Conservation (phyloP, 2,329 filamentous ascomycete species). For the Gremmenia infestans region DNA sequence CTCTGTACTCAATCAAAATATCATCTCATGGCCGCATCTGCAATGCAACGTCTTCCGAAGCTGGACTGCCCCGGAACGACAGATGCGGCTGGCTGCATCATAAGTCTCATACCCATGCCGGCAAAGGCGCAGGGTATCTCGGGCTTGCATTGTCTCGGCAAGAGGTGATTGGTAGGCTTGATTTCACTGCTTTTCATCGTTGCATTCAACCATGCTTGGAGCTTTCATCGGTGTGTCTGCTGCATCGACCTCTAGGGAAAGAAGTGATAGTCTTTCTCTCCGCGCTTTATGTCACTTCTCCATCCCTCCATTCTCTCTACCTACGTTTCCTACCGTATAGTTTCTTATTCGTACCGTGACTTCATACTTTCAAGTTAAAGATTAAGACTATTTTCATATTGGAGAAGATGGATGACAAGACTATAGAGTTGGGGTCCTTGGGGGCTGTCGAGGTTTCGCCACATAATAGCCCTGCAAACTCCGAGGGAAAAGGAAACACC, state of each 20-base stretch:
- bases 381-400: neutral
- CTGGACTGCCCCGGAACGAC: neutral
- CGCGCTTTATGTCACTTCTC: neutral
- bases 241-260: neutral
- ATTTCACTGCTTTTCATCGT: neutral
- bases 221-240: neutral
- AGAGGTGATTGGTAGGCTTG: neutral
- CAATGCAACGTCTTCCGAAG: too few relatives aligned
- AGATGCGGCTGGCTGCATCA: neutral
- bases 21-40: too few relatives aligned
- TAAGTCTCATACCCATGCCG: neutral
- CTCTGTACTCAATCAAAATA: too few relatives aligned
- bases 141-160: neutral
- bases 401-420: conserved; percentile 6
- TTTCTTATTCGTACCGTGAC: neutral
- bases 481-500: conserved; percentile 21
- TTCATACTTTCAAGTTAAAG: neutral
- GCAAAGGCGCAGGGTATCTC: neutral
- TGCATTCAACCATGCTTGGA: neutral
- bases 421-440: conserved; percentile 6
- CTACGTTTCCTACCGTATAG: neutral
- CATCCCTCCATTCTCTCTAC: neutral
- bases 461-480: neutral
- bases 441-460: neutral
- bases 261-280: neutral